Percentiles rank a stretch among this genome's conserved stretches.
Conservation (phyloP, 2,329 filamentous ascomycete genomes). For the Madurella mycetomatis region DNA sequence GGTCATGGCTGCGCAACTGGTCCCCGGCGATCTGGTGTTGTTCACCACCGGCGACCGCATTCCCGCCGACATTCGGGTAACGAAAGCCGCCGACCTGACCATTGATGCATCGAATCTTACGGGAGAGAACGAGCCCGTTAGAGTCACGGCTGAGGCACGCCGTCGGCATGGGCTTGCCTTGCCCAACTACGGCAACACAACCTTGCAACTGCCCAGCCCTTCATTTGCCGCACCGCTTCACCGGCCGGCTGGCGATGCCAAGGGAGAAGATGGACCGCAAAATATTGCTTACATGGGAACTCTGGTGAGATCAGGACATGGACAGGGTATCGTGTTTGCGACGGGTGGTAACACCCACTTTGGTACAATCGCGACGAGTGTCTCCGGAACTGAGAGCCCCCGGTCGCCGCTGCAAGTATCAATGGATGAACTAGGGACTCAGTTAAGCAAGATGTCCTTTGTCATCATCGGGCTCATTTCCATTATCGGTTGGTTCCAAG, state of each 20-base stretch:
- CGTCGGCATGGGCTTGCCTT: slow-evolving; percentile 30
- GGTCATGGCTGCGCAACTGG: slow-evolving; percentile 80
- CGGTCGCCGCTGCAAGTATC: slow-evolving; percentile 89
- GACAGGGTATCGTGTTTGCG: slow-evolving; percentile 94
- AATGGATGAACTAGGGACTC: slow-evolving; percentile 96
- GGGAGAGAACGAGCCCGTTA: slow-evolving; percentile 90
- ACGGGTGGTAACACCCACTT: slow-evolving; percentile 94
- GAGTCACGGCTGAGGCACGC: slow-evolving; percentile 64
- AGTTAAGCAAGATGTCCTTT: slow-evolving; percentile 95
- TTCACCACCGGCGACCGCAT: slow-evolving; percentile 97
- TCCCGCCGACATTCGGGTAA: slow-evolving; percentile 92
- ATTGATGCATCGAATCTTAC: slow-evolving; percentile 97
- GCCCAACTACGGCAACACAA: slow-evolving; percentile 22
- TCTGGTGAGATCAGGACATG: slow-evolving; percentile 87
- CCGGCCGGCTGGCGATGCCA: slow-evolving; percentile 59
- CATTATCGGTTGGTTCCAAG: slow-evolving; percentile 82
- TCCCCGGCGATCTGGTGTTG: slow-evolving; percentile 86
- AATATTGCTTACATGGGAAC: slow-evolving; percentile 99
- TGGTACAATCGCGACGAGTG: slow-evolving; percentile 88
- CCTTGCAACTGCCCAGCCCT: slow-evolving; percentile 31
- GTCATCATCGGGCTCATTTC: slow-evolving; percentile 91
- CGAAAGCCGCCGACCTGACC: slow-evolving; percentile 79
- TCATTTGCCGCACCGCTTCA: slow-evolving; percentile 41
- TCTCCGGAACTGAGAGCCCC: slow-evolving; percentile 92
- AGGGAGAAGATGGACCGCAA: slow-evolving; percentile 63